These are phyloP conservation scores for Sporisorium sorghi DNA, from an alignment of 1,284 basidiomycete species.

Conservation along the genomic window DNA sequence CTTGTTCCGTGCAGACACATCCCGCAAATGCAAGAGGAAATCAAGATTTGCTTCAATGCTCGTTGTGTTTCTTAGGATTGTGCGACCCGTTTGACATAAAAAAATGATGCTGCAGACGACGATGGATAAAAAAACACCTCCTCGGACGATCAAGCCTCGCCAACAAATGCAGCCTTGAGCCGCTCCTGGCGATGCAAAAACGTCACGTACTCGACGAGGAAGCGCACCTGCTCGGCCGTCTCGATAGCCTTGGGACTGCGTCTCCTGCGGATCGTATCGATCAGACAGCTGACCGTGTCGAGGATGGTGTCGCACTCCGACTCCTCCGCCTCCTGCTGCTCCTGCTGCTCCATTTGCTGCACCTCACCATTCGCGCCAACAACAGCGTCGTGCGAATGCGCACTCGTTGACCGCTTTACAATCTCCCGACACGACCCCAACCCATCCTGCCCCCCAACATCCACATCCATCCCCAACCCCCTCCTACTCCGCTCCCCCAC, in stretches of 20 bases:
- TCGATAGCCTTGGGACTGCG: slow-evolving; percentile 67
- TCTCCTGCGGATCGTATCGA: slow-evolving; percentile 60
- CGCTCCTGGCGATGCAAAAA: slow-evolving; percentile 54
- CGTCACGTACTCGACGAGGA: slow-evolving; percentile 58
- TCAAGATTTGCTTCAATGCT: background rate
- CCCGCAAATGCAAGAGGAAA: background rate
- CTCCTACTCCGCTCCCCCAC: slow-evolving; percentile 53
- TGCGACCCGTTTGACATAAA: too few species aligned
- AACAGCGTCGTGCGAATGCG: slow-evolving; percentile 2
- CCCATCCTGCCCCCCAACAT: background rate
- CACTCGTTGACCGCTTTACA: slow-evolving; percentile 20
- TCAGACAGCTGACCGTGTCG: slow-evolving; percentile 42
- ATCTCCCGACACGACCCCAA: slow-evolving; percentile 12
- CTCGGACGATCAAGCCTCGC: background rate
- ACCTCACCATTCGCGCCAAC: background rate
- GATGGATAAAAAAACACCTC: slow-evolving; percentile 1
- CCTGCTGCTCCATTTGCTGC: background rate
- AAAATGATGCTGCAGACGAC: background rate
- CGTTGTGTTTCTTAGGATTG: background rate
- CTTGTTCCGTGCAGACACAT: too few species aligned
- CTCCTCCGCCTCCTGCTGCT: slow-evolving; percentile 9
- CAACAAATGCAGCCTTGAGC: background rate
- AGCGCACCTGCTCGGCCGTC: slow-evolving; percentile 67
- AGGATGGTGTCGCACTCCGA: slow-evolving; percentile 34
- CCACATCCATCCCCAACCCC: background rate